Percentiles rank a stretch among this genome's conserved stretches.
phyloP scores from a whole-genome alignment of 768 basidiomycete genomes.

The Leccinum obscurum region DNA sequence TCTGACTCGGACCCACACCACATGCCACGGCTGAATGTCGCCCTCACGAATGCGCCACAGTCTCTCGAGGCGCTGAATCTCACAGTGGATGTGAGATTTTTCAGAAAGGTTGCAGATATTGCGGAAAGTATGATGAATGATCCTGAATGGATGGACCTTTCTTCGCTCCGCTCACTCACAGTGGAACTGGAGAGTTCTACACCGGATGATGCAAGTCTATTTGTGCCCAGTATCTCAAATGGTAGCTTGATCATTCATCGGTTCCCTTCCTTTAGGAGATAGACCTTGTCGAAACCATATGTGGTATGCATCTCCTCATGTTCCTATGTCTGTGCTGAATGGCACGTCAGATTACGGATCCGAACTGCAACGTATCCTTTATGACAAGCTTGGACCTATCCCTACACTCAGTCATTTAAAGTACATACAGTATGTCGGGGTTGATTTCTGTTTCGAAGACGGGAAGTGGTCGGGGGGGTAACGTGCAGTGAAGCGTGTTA shows the following conservation, averaged over 20 bases:
- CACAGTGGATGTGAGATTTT: not conserved
- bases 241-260: not conserved
- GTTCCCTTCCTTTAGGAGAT: not conserved
- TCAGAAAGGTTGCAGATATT: not conserved
- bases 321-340: no score
- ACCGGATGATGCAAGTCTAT: not conserved
- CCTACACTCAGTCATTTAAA: no score
- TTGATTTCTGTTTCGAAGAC: no score
- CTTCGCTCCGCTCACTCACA: not conserved
- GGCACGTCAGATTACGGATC: no score
- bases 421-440: no score
- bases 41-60: not conserved
- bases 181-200: not conserved
- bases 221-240: not conserved
- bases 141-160: not conserved
- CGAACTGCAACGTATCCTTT: no score
- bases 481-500: no score
- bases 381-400: no score
- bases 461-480: no score
- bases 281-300: no score
- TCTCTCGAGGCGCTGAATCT: not conserved
- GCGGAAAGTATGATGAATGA: not conserved
- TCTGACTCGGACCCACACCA: not conserved
- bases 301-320: no score
- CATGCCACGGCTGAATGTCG: not conserved